Evolutionary conservation across 163 green algal species (phyloP).

Genomic region (Scenedesmus sp.): DNA sequence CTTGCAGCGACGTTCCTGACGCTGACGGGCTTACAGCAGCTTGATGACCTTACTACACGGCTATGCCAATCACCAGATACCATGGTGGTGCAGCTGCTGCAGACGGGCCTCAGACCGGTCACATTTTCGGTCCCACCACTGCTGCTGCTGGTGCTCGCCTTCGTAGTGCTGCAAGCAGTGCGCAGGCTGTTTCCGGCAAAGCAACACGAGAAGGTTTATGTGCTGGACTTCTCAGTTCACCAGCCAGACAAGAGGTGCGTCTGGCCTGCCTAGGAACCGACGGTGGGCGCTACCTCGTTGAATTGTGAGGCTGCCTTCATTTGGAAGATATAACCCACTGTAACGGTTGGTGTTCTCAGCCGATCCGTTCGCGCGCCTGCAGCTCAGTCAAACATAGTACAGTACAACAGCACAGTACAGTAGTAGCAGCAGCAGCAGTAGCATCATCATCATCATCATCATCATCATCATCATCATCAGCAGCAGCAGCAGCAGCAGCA

Average conservation of each 20-base stretch:
- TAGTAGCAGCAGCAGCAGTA: not conserved
- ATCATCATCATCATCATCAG: too few relatives aligned
- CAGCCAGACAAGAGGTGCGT: slow-evolving; percentile 58
- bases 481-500: not conserved
- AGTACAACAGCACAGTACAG: not conserved
- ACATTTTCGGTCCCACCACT: slow-evolving; percentile 5
- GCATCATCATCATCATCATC: too few relatives aligned
- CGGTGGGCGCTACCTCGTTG: not conserved
- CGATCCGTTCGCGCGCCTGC: not conserved
- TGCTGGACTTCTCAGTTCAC: slow-evolving; percentile 89
- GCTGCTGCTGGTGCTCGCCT: not conserved
- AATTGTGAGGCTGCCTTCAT: not conserved
- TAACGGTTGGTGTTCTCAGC: too few relatives aligned
- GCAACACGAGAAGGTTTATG: slow-evolving; percentile 78
- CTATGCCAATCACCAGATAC: not conserved
- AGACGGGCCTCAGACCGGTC: not conserved
- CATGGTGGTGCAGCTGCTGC: not conserved
- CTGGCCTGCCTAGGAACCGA: not conserved
- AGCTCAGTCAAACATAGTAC: not conserved
- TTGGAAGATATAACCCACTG: too few relatives aligned
- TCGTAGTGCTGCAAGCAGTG: not conserved
- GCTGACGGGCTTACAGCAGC: not conserved
- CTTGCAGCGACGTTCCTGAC: not conserved
- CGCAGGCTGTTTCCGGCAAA: not conserved
- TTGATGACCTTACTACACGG: not conserved